Base-by-base conservation (phyloP, 2,329 filamentous ascomycete genomes). In the Dactylonectria macrodidyma region DNA sequence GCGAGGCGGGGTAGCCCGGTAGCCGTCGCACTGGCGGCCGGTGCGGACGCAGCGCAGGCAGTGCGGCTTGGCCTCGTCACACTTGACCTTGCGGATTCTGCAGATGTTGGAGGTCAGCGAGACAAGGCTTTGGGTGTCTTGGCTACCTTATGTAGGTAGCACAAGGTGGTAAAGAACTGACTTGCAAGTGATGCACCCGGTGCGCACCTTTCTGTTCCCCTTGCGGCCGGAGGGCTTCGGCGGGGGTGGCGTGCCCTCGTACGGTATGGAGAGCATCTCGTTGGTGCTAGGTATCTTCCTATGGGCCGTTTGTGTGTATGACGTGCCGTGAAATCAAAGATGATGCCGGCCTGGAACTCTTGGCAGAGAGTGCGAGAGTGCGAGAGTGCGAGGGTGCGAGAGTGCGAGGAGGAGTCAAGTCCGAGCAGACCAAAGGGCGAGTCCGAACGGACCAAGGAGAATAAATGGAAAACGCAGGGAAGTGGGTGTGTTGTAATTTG, bases 151-250 rank as follows among this genome's bases (percentile, higher is more conserved):
- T 24, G 33, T 19, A 30, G 26, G 14, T 19, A 30, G 26, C 8
- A 14, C 3, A 12, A 9, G 26, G 6, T 1, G 6, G 24, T 14
- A 51, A 46, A 33, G 61, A 62, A 84, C 85, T 70, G 73, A 87
- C 86, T 88, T 88, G 85, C 86, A 88, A 56, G 86, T 88, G 63
- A 86, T 80, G 76, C 86, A 88, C 14, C 86, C 86, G 7, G 84
- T 85, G 59, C 83, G 79, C 60, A 85, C 84, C 70, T 85, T 85
- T 73, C 81, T 83, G 54, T 78, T 84, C 14, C 83, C 83, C 72
- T 84, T 84, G 30, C 79, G 79, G 22, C 79, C 79, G 9, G 75
- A 78, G 8, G 75, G 63, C 50, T 64, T 66, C 9, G 68, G 44
- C 14, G 63, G 14, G 9, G 66, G 62, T 1, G 70, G 38, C 2